These are phyloP conservation scores for Coriolopsis trogii DNA, from an alignment of 1,284 basidiomycete species.

Conservation along the genomic window DNA sequence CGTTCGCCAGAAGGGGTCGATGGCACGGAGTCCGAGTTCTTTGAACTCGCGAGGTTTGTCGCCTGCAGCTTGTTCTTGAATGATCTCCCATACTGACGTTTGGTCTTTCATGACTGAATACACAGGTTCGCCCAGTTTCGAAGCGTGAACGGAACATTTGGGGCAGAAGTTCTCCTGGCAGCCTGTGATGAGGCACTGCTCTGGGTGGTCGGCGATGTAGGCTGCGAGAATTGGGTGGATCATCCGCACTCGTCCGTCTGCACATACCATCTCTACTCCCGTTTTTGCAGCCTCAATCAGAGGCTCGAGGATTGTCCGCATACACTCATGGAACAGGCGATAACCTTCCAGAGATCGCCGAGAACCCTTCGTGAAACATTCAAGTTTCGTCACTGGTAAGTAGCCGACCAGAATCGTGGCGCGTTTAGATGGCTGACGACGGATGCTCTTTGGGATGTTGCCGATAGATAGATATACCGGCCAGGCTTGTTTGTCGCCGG, in stretches of 20 bases:
- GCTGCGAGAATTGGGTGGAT: conserved; percentile 42
- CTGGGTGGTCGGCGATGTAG: conserved; percentile 47
- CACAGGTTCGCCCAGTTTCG: conserved; percentile 10
- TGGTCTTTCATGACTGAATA: conserved; percentile 9
- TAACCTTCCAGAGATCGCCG: conserved; percentile 10
- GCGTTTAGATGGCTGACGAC: conserved; percentile 31
- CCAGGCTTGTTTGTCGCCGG: conserved; percentile 39
- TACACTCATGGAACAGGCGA: conserved; percentile 27
- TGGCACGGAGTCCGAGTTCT: conserved; percentile 9
- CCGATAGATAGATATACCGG: conserved; percentile 42
- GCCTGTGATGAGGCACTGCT: conserved; percentile 37
- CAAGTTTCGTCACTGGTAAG: conserved; percentile 41
- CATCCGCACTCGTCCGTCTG: conserved; percentile 36
- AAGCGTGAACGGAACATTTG: conserved; percentile 13
- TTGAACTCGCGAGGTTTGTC: conserved; percentile 11
- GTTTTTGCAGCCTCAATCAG: conserved; percentile 35
- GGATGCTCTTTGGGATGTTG: conserved; percentile 37
- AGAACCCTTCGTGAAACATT: conserved; percentile 31
- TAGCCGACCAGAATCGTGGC: conserved; percentile 42
- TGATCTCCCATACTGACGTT: background rate
- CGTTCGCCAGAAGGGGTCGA: conserved; percentile 28
- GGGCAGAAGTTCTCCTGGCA: conserved; percentile 28
- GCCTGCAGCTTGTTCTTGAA: conserved; percentile 1
- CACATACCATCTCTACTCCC: conserved; percentile 39
- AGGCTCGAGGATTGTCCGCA: conserved; percentile 33